Conservation (phyloP, 208 protist genomes). For the Leishmania amazonensis region DNA sequence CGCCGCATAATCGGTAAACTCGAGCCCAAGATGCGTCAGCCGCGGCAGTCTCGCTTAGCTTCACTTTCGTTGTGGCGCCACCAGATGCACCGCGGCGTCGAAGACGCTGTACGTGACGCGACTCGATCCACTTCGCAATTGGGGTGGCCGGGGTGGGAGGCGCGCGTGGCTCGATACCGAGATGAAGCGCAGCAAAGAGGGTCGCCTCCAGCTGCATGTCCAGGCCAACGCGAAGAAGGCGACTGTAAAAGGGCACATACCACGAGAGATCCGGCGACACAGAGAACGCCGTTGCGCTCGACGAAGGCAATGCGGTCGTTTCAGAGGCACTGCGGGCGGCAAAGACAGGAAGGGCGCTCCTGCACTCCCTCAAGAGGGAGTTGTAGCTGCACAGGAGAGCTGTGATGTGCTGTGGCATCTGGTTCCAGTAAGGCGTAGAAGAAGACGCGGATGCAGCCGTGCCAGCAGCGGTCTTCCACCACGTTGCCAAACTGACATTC, state of each 20-base stretch:
- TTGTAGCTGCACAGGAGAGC: conserved; percentile 8
- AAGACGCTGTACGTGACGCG: conserved; percentile 1
- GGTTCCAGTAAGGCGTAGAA: not conserved
- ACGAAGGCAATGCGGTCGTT: not conserved
- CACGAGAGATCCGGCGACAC: not conserved
- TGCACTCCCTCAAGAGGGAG: conserved; percentile 6
- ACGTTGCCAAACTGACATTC: conserved; percentile 13
- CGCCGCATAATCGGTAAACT: conserved; percentile 21
- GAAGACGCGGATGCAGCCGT: not conserved
- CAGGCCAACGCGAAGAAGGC: conserved; percentile 23
- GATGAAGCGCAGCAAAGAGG: conserved; percentile 11
- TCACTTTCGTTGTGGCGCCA: not conserved
- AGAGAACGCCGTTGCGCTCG: not conserved
- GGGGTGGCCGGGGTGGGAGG: conserved; percentile 19
- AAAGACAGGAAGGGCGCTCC: not conserved
- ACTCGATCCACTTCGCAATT: conserved; percentile 12
- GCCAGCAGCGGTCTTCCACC: conserved; percentile 3
- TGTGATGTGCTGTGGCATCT: not conserved
- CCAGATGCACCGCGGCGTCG: not conserved
- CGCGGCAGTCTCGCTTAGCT: not conserved
- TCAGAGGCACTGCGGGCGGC: not conserved
- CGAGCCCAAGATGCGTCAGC: conserved; percentile 9
- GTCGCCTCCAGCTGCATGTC: conserved; percentile 19
- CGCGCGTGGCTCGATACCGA: conserved; percentile 14
- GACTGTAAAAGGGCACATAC: conserved; percentile 23